These are phyloP conservation scores for Aspergillus tubingensis DNA, from an alignment of 2,329 filamentous ascomycete species.

Conservation along the genomic window DNA sequence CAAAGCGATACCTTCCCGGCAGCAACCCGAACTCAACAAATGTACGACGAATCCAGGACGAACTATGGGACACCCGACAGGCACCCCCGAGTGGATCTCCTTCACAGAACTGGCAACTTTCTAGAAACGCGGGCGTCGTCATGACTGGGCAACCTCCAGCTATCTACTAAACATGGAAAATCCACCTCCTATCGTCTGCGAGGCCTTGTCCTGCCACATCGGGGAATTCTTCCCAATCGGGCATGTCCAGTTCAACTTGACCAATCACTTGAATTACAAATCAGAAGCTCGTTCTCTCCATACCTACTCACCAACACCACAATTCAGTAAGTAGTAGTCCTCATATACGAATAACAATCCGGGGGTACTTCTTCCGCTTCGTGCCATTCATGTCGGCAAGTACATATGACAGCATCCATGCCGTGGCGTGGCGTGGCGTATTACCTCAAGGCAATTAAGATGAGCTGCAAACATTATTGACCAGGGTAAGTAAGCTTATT, in stretches of 20 bases:
- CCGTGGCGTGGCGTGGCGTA: background rate
- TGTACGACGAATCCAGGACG: conserved; percentile 1
- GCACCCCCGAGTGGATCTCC: background rate
- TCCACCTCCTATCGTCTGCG: background rate
- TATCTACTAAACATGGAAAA: background rate
- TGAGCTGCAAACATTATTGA: background rate
- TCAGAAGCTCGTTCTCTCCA: background rate
- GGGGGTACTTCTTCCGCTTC: background rate
- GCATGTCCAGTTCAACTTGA: background rate
- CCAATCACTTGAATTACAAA: background rate
- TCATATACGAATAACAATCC: background rate
- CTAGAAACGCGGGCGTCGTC: background rate
- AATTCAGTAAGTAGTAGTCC: background rate
- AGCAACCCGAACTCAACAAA: background rate
- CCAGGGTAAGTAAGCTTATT: background rate
- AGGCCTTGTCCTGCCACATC: background rate
- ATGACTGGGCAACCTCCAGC: background rate
- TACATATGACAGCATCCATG: background rate
- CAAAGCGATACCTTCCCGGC: background rate
- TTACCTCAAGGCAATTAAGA: background rate
- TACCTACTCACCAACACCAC: background rate
- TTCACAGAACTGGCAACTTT: background rate
- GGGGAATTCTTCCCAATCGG: background rate
- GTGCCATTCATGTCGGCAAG: background rate
- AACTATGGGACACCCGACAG: background rate